A percentile compares a stretch with the other conserved stretches of the same genome.
Evolutionary conservation across 2,329 filamentous ascomycete genomes (phyloP).

Genomic region (Falciphora oryzae): DNA sequence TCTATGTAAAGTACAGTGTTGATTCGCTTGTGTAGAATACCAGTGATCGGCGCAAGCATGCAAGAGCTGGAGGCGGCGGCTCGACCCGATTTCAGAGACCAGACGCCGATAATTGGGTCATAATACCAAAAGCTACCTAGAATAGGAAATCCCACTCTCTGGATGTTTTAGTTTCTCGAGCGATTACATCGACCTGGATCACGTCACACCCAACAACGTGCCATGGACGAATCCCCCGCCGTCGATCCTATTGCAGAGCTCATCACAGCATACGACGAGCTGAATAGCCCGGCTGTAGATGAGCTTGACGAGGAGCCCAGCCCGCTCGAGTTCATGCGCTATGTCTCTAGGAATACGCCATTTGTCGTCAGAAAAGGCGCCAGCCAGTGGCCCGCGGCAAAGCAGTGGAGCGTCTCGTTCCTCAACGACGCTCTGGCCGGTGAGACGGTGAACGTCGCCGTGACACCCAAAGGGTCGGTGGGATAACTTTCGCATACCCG

Average conservation of each 20-base stretch:
- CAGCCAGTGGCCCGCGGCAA: slow-evolving; percentile 54
- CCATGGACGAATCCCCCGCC: background rate
- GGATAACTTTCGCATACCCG: slow-evolving; percentile 14
- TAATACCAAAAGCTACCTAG: too few species aligned
- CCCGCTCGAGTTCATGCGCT: slow-evolving; percentile 74
- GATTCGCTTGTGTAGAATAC: too few species aligned
- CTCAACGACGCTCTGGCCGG: slow-evolving; percentile 49
- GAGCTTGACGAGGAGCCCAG: slow-evolving; percentile 61
- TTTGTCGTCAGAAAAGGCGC: slow-evolving; percentile 66
- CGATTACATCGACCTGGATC: background rate
- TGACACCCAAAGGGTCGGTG: slow-evolving; percentile 62
- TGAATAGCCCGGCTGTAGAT: slow-evolving; percentile 57
- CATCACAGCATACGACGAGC: slow-evolving; percentile 65
- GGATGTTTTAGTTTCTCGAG: too few species aligned
- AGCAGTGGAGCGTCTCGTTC: slow-evolving; percentile 57
- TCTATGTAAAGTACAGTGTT: too few species aligned
- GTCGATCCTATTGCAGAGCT: slow-evolving; percentile 45
- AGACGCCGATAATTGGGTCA: too few species aligned
- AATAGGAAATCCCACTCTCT: too few species aligned
- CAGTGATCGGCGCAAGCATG: too few species aligned
- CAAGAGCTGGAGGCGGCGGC: too few species aligned
- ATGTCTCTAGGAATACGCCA: slow-evolving; percentile 66
- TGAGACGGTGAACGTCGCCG: slow-evolving; percentile 64
- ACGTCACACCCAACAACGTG: background rate
- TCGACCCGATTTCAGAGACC: too few species aligned